Percentiles rank a stretch among this genome's conserved stretches.
These are phyloP conservation scores for Calocera viscosa DNA, from an alignment of 768 basidiomycete genomes.

Conservation along the genomic window DNA sequence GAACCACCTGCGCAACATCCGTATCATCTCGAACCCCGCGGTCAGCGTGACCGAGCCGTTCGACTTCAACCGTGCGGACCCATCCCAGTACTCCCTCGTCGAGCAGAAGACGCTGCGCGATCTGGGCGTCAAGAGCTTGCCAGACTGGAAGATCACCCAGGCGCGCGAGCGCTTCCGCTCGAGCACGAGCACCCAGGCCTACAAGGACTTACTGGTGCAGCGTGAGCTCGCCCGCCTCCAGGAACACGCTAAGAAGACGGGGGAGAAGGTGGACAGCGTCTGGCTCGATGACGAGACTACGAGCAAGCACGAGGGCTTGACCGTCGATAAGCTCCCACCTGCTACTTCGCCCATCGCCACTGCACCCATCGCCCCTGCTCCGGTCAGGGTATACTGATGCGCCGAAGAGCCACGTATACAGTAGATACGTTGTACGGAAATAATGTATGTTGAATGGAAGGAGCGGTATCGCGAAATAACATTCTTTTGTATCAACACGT, in stretches of 20 bases:
- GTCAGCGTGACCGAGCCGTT: slow-evolving; percentile 45
- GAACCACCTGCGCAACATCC: slow-evolving; percentile 41
- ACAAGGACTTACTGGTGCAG: slow-evolving; percentile 1
- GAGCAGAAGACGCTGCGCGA: slow-evolving; percentile 47
- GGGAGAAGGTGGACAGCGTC: not conserved
- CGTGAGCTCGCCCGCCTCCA: not conserved
- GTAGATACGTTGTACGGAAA: not conserved
- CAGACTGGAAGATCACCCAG: not conserved
- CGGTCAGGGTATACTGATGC: not conserved
- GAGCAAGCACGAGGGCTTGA: slow-evolving; percentile 3
- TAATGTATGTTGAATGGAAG: too few relatives aligned
- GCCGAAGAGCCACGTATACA: not conserved
- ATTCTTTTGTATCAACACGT: too few relatives aligned
- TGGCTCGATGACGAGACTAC: slow-evolving; percentile 7
- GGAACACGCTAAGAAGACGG: not conserved
- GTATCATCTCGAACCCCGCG: slow-evolving; percentile 56
- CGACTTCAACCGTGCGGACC: slow-evolving; percentile 35
- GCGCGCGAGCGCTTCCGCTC: not conserved
- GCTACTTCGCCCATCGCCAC: too few relatives aligned
- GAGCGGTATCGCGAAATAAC: too few relatives aligned
- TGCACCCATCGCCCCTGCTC: not conserved
- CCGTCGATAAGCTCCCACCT: not conserved
- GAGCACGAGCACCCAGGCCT: not conserved
- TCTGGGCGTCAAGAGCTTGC: slow-evolving; percentile 35
- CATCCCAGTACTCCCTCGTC: slow-evolving; percentile 36